Evolutionary conservation across 1,139 yeast species (phyloP).

Genomic region (Debaryomyces robertsiae): DNA sequence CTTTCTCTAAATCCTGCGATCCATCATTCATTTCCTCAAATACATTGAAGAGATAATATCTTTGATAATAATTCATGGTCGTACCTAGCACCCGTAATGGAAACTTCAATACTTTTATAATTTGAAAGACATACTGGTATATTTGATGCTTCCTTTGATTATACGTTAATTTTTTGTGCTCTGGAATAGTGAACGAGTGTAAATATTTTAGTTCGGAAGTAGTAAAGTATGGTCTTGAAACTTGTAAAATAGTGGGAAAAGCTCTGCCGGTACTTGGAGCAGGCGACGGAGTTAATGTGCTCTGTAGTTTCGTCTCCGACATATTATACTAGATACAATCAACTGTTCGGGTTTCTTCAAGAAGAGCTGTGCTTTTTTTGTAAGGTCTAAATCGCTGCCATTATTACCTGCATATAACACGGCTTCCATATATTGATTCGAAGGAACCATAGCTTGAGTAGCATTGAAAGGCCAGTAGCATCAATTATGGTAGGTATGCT

Average conservation of each 20-base stretch:
- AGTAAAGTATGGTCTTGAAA: slow-evolving; percentile 68
- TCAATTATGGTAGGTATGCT: too few relatives aligned
- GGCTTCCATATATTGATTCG: too few relatives aligned
- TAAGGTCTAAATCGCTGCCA: too few relatives aligned
- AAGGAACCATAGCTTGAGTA: too few relatives aligned
- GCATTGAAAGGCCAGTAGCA: too few relatives aligned
- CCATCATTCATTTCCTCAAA: slow-evolving; percentile 44
- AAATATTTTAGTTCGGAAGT: slow-evolving; percentile 55
- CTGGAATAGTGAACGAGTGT: slow-evolving; percentile 56
- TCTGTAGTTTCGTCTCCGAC: slow-evolving; percentile 3
- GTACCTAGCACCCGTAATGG: slow-evolving; percentile 70
- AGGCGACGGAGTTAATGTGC: slow-evolving; percentile 4
- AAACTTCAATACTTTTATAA: slow-evolving; percentile 56
- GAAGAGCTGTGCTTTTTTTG: too few relatives aligned
- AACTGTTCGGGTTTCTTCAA: too few relatives aligned
- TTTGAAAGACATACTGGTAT: slow-evolving; percentile 54
- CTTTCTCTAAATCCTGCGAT: slow-evolving; percentile 30
- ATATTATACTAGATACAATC: neutral
- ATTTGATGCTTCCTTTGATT: slow-evolving; percentile 56
- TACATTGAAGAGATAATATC: slow-evolving; percentile 65
- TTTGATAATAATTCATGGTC: slow-evolving; percentile 71
- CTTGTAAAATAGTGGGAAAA: slow-evolving; percentile 37
- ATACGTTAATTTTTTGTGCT: slow-evolving; percentile 47
- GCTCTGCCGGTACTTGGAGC: slow-evolving; percentile 9
- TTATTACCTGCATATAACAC: slow-evolving; percentile 8